Evolutionary conservation across 1,284 basidiomycete species (phyloP).

Genomic region (Trametes versicolor): DNA sequence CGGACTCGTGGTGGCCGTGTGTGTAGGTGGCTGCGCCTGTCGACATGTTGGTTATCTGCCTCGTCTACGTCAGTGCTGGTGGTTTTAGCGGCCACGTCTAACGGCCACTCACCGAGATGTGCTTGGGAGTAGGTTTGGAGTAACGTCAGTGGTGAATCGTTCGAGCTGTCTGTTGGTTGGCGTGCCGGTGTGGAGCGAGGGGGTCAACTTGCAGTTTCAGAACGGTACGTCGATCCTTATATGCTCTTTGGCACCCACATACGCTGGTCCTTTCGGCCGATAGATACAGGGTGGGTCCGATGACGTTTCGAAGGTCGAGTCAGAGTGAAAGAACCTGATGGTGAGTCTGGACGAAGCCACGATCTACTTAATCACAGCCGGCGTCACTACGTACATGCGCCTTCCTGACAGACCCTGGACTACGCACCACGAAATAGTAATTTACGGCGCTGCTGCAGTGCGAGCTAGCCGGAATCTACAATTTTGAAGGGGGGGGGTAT

Average conservation of each 20-base stretch:
- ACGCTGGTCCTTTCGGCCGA: neutral
- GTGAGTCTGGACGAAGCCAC: neutral
- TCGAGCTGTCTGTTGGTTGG: no score
- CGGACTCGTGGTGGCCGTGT: constrained; percentile 52
- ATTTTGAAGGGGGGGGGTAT: no score
- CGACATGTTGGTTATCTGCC: constrained; percentile 16
- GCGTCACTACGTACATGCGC: neutral
- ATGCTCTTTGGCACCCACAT: neutral
- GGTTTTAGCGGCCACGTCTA: neutral
- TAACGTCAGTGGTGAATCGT: no score
- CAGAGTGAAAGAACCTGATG: neutral
- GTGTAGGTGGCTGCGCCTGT: constrained; percentile 32
- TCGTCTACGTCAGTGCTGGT: no score
- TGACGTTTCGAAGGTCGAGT: neutral
- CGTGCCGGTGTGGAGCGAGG: no score
- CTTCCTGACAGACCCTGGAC: no score
- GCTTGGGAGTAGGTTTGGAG: no score
- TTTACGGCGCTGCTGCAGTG: no score
- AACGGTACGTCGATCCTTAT: neutral
- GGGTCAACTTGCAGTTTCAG: no score
- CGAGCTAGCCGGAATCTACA: no score
- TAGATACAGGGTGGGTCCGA: neutral
- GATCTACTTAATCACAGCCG: neutral
- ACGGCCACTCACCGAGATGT: no score
- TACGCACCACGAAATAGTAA: no score